Percentiles rank a stretch among this genome's conserved stretches.
Conservation (phyloP, 208 protist genomes). For the Strigomonas culicis region DNA sequence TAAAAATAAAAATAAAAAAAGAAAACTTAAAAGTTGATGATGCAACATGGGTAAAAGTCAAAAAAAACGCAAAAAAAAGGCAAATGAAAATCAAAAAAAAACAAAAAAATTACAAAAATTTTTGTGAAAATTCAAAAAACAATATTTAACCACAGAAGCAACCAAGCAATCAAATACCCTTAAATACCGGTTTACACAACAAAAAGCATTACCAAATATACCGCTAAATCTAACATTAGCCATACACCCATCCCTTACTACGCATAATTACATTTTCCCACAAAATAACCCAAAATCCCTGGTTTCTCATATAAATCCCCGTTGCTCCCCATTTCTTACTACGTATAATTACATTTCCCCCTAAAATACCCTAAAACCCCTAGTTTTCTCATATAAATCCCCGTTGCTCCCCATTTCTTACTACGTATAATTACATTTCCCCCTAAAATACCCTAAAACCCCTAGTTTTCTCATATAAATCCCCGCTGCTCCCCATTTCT, state of each 20-base stretch:
- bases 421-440: background rate
- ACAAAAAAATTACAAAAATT: constrained; percentile 8
- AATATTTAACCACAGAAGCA: constrained; percentile 11
- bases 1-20: constrained; percentile 4
- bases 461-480: background rate
- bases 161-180: constrained; percentile 1
- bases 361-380: background rate
- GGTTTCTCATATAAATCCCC: background rate
- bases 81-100: constrained; percentile 8
- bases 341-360: too few relatives aligned
- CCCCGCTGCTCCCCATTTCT: background rate
- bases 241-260: too few relatives aligned
- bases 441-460: constrained; percentile 3
- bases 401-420: background rate
- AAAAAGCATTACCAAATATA: constrained; percentile 1
- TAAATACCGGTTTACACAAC: background rate
- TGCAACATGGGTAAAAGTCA: constrained; percentile 5
- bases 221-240: too few relatives aligned
- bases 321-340: too few relatives aligned
- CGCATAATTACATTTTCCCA: too few relatives aligned
- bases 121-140: constrained; percentile 9
- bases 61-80: constrained; percentile 15
- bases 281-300: background rate
- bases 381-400: background rate
- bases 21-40: constrained; percentile 8